A percentile compares a stretch with the other conserved stretches of the same genome.
These are phyloP conservation scores for Perkinsus marinus DNA, from an alignment of 169 alveolate species.

Conservation along the genomic window DNA sequence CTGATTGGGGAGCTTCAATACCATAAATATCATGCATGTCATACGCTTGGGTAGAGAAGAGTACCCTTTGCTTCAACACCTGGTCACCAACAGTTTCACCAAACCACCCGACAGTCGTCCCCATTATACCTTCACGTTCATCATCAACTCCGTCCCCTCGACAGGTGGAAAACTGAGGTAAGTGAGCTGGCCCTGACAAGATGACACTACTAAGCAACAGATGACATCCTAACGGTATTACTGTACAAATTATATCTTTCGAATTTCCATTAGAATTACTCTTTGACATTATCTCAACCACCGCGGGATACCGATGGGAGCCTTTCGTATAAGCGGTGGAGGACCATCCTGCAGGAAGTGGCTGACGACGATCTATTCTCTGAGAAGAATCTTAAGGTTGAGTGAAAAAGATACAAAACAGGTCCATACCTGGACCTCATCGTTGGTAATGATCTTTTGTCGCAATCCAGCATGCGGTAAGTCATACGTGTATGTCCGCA, in stretches of 20 bases:
- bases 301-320: not conserved
- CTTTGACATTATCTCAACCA: not conserved
- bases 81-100: not conserved
- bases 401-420: not conserved
- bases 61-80: conserved; percentile 20
- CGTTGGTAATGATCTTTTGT: not conserved
- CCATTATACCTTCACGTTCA: not conserved
- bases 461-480: not conserved
- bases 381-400: not conserved
- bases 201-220: not conserved
- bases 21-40: conserved; percentile 24
- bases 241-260: not conserved
- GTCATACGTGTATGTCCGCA: not conserved
- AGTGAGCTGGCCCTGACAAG: not conserved
- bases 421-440: not conserved
- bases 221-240: not conserved
- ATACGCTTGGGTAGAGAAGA: conserved; percentile 7
- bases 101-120: not conserved
- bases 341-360: not conserved
- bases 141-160: not conserved
- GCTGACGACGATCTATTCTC: not conserved
- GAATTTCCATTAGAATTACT: not conserved
- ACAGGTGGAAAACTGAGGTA: not conserved
- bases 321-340: not conserved
- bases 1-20: not conserved